Percentiles rank a stretch among this genome's conserved stretches.
phyloP scores from a whole-genome alignment of 2,329 filamentous ascomycete genomes.

The Xylaria digitata region DNA sequence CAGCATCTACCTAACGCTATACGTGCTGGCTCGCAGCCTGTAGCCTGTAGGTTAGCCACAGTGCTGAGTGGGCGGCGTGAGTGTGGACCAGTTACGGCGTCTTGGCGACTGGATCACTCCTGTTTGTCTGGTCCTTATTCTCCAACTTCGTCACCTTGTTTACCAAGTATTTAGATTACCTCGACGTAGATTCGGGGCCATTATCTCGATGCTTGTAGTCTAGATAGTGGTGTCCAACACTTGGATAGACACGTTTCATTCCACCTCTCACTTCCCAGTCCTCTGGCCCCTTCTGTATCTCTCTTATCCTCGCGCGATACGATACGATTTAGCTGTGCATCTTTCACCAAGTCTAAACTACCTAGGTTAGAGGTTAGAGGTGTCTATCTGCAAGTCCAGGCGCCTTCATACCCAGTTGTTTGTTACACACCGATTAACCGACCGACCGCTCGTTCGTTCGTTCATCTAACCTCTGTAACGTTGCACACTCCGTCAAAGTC shows the following conservation, averaged over 20 bases:
- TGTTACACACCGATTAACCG: conserved; percentile 7
- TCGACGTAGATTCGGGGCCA: conserved; percentile 3
- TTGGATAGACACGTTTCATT: conserved; percentile 22
- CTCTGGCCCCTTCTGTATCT: neutral
- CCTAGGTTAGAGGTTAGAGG: conserved; percentile 1
- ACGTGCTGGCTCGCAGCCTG: neutral
- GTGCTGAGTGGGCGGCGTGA: too few relatives aligned
- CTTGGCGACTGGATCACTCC: conserved; percentile 20
- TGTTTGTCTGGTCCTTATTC: conserved; percentile 4
- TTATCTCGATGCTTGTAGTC: conserved; percentile 8
- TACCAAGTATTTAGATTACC: neutral
- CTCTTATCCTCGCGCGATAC: neutral
- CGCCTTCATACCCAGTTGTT: conserved; percentile 6
- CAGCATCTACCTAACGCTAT: neutral
- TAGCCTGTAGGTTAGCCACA: conserved; percentile 3
- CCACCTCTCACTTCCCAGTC: neutral
- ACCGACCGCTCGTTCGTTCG: conserved; percentile 4
- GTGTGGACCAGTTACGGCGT: conserved; percentile 23
- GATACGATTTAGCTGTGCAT: conserved; percentile 5
- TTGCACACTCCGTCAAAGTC: conserved; percentile 10
- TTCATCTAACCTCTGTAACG: neutral
- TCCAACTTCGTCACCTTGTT: conserved; percentile 23
- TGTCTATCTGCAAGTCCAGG: conserved; percentile 5
- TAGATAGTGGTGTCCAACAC: conserved; percentile 27
- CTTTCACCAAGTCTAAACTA: conserved; percentile 2